Base-by-base conservation (phyloP, 306 rosid species). In the Begonia fuchsioides region DNA sequence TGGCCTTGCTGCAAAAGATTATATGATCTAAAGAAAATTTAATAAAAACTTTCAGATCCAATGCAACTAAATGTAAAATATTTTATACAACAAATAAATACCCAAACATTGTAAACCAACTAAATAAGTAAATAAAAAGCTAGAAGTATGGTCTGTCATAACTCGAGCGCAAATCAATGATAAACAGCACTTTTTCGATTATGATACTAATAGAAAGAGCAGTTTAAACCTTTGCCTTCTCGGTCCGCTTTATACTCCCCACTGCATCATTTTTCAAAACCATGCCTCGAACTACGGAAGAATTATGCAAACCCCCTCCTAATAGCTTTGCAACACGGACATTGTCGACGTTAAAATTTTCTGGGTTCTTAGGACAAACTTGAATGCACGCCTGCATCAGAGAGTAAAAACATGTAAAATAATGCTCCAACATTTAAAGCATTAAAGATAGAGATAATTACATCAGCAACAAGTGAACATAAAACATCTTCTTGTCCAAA, bases 391-490 rank as follows among this genome's bases (percentile, higher is more conserved):
- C 95, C 97, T 90, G 32, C 44, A 67, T 13, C 3, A 38, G 12
- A 11, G 17, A 43, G 61, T 5, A 7, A 13, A 9, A 38, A 3
- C 17, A 45, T 46, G 3, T 38, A 19, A 44, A 51, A 57, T 17
- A 13, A 47, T 17, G 47, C 32, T 51, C 47, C 39, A 38, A 38
- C 38, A 40, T 2, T 19, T 19, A 19, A 38, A 47, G 10, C 49
- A 59, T 15, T 43, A 65, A 13, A 40, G 11, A 38, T 16, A 58
- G 47, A 60, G 48, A 53, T 54, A 17, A 66, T 74, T 68, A 90
- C 97, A 69, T 84, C 97, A 15, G 95, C 92, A 56, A 79, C 80
- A 60, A 81, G 95, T 6, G 95, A 90, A 56, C 87, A 72, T 54
- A 90, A 54, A 8, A 74, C 66, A 59, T 84, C 95, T 66, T 90